Base-by-base conservation (phyloP, 805 yeast genomes). In the Kodamaea nitidulidarum region DNA sequence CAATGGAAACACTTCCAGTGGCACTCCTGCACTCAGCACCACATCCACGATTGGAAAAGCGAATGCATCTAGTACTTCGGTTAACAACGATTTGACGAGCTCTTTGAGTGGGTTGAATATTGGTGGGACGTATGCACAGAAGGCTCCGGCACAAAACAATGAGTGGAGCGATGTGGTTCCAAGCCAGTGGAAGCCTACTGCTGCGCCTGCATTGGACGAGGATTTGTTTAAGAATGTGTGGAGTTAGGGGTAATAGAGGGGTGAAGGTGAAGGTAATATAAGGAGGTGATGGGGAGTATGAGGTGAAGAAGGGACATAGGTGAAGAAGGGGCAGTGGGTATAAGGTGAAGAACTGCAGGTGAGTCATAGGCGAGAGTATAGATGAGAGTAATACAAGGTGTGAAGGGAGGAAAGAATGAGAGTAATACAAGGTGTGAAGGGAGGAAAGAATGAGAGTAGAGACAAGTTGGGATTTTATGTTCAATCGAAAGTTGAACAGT, bases 201-300 rank as follows among this genome's bases (percentile, higher is more conserved):
- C 30, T 45, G 18, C 18, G 30, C 21, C 36, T 11, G 47, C 47
- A 8, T 52, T 77, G 36, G 84, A 81, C 44, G 84, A 78, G 52
- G 87, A 81, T 39, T 61, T 81, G 45, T 80, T 80, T 63, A 80
- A 80, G 50, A 81, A 81, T 51, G 86, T 80, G 3, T 81, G 88
- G 88, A 65, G 66, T 38, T 77, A 53, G 54, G 9, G 30, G n/a
- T 7, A 25, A 9, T 5, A n/a, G 14, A 11, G 5, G 15, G 9
- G n/a, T 5, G 12, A 25, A 7, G 12, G 14, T 7, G 7, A 11
- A n/a, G 28, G 14, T 5, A n/a, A n/a, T 11, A 11, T 25, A 11
- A 25, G 10, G 6, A n/a, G n/a, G n/a, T n/a, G n/a, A n/a, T n/a
- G n/a, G n/a, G n/a, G n/a, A n/a, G n/a, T n/a, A n/a, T n/a, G n/a